Percentiles rank a stretch among this genome's conserved stretches.
These are phyloP conservation scores for Apiotrichum akiyoshidainum DNA, from an alignment of 1,284 basidiomycete genomes.

Conservation along the genomic window DNA sequence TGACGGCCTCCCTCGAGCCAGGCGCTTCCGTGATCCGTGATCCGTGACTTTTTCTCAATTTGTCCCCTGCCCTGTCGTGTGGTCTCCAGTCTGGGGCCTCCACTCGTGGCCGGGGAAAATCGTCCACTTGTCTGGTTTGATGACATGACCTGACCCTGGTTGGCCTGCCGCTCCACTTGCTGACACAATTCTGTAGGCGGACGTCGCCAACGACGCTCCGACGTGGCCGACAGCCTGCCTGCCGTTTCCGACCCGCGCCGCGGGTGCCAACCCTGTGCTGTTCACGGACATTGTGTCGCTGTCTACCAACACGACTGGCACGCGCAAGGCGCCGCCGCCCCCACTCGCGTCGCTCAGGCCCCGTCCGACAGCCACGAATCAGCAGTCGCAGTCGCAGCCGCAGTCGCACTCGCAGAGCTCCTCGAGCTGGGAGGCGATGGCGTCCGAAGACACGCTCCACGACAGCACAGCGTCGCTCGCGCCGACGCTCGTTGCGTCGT, in stretches of 20 bases:
- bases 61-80: no score
- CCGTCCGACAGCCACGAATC: background rate
- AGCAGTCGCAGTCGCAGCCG: no score
- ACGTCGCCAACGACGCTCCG: background rate
- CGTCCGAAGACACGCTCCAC: background rate
- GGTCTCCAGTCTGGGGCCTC: no score
- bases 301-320: conserved; percentile 1
- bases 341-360: background rate
- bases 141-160: no score
- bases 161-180: no score
- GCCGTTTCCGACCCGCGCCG: background rate
- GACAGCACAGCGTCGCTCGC: background rate
- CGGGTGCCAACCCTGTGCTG: background rate
- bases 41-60: no score
- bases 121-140: no score
- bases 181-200: background rate
- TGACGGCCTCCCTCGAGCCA: no score
- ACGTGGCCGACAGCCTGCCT: background rate
- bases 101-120: no score
- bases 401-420: no score
- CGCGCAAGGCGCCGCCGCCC: background rate
- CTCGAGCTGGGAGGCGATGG: background rate
- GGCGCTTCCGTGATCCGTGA: no score
- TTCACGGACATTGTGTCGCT: background rate
- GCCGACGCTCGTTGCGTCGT: background rate